Evolutionary conservation across 192 early-diverging fungal genomes (phyloP).

Genomic region (Backusella australiensis): DNA sequence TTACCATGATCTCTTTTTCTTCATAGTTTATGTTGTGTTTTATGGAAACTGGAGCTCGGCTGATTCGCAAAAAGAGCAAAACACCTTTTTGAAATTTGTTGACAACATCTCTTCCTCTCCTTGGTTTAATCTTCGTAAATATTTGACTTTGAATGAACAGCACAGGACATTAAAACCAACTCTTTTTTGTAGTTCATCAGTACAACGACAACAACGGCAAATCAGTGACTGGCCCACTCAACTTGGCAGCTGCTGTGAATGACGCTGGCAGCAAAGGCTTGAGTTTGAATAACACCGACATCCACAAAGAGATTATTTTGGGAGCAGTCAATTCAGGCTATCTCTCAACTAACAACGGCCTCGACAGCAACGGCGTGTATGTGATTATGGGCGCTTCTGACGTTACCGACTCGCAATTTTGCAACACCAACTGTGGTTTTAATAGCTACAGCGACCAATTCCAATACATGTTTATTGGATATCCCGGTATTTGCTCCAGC

Average conservation of each 20-base stretch:
- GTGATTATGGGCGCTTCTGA: slow-evolving; percentile 26
- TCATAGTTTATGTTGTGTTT: slow-evolving; percentile 35
- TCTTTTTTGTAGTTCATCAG: slow-evolving; percentile 21
- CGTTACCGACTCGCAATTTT: slow-evolving; percentile 30
- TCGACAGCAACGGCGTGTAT: slow-evolving; percentile 36
- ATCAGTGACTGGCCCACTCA: slow-evolving; percentile 34
- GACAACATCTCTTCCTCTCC: slow-evolving; percentile 22
- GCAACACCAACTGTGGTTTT: slow-evolving; percentile 29
- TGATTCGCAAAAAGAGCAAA: slow-evolving; percentile 16
- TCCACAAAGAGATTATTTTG: slow-evolving; percentile 27
- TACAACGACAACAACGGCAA: slow-evolving; percentile 29
- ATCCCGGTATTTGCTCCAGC: slow-evolving; percentile 28
- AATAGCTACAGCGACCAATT: slow-evolving; percentile 31
- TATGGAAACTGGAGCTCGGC: slow-evolving; percentile 34
- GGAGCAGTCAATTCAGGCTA: slow-evolving; percentile 35
- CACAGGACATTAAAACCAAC: not conserved
- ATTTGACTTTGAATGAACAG: too few relatives aligned
- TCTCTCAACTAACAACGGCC: slow-evolving; percentile 19
- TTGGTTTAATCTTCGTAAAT: slow-evolving; percentile 32
- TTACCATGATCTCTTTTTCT: not conserved
- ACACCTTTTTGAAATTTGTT: slow-evolving; percentile 26
- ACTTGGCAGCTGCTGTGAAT: slow-evolving; percentile 29
- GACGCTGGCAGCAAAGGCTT: slow-evolving; percentile 26
- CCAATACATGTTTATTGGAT: slow-evolving; percentile 37
- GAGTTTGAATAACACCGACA: slow-evolving; percentile 15